Base-by-base conservation (phyloP, 371 early-diverging fungal genomes). In the Blakeslea trispora region DNA sequence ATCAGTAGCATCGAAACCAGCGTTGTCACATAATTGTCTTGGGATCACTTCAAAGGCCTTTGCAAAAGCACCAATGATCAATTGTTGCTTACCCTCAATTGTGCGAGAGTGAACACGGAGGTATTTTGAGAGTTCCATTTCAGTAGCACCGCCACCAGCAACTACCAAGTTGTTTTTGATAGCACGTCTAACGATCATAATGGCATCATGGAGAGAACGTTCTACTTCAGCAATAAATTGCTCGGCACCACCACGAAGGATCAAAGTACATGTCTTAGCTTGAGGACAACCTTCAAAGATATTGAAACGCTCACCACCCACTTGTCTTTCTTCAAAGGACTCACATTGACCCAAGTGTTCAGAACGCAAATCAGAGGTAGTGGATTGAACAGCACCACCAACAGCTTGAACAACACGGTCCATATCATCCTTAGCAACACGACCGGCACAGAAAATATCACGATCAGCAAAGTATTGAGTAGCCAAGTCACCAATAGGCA, bases 401-500 rank as follows among this genome's bases (percentile, higher is more conserved):
- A 96, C 97, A 47, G 98, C 98, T 71, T 92, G 86, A 59, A 93
- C 89, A 35, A 99, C 94, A 66, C 99, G 93, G 45, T 84, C 82
- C 66, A 99, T 78, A 70, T 99, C 99, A 53, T 92, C 94, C 65
- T 86, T 86, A 31, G 96, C 74, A 31, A 99, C 99, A 68, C 99
- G 92, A 40, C 99, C 99, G 45, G 99, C 99, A 75, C 99, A 99
- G 83, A 99, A 99, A 66, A 99, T 95, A 69, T 94, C 92, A 50
- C 99, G 90, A 72, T 97, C 99, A 57, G 99, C 99, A 87, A 99
- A 99, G 86, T 98, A 99, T 77, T 99, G 99, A 18, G 99, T 99
- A 35, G 99, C 99, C 65, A 99, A 84, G 76, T 99, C 99, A 66
- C 99, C 99, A 68, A 99, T 99, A 15, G 99, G 97, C 53, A 98